Percentiles rank a stretch among this genome's conserved stretches.
phyloP scores from a whole-genome alignment of 495 filamentous ascomycete genomes.

The Xylaria acuta region DNA sequence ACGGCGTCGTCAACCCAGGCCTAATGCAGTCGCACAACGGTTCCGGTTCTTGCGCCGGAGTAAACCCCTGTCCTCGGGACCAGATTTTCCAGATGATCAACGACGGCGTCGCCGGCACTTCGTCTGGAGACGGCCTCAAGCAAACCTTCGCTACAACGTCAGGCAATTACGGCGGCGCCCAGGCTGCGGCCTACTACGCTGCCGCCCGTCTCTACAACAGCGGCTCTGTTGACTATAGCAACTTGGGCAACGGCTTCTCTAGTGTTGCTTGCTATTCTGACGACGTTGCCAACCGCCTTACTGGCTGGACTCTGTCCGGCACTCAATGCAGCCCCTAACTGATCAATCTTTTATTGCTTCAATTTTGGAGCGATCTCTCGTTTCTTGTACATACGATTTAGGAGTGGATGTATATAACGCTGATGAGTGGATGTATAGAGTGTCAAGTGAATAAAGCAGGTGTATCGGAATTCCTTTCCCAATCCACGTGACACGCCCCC shows the following conservation, averaged over 20 bases:
- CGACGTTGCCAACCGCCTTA: slow-evolving; percentile 64
- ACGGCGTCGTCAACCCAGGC: slow-evolving; percentile 48
- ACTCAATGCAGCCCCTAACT: neutral
- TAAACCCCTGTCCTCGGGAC: slow-evolving; percentile 34
- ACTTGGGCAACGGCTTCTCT: slow-evolving; percentile 60
- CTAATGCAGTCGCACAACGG: slow-evolving; percentile 50
- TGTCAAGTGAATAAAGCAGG: neutral
- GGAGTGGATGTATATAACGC: neutral
- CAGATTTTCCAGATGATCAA: slow-evolving; percentile 44
- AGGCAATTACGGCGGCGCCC: slow-evolving; percentile 34
- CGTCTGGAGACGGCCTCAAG: slow-evolving; percentile 44
- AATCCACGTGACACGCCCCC: neutral
- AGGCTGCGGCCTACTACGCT: slow-evolving; percentile 41
- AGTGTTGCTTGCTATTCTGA: slow-evolving; percentile 56
- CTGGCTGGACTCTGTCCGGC: slow-evolving; percentile 44
- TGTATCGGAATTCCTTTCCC: neutral
- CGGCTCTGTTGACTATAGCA: slow-evolving; percentile 52
- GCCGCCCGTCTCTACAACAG: slow-evolving; percentile 62
- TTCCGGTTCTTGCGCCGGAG: slow-evolving; percentile 27
- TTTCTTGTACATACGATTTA: slow-evolving; percentile 9
- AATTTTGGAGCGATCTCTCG: neutral
- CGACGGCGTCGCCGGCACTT: slow-evolving; percentile 49
- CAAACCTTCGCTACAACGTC: slow-evolving; percentile 34
- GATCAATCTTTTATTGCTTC: neutral
- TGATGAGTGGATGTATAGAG: neutral